Evolutionary conservation across 108 stramenopile genomes (phyloP), one percentile per base, ranked within the genome.

Genomic region (Ochromonas danica): DNA sequence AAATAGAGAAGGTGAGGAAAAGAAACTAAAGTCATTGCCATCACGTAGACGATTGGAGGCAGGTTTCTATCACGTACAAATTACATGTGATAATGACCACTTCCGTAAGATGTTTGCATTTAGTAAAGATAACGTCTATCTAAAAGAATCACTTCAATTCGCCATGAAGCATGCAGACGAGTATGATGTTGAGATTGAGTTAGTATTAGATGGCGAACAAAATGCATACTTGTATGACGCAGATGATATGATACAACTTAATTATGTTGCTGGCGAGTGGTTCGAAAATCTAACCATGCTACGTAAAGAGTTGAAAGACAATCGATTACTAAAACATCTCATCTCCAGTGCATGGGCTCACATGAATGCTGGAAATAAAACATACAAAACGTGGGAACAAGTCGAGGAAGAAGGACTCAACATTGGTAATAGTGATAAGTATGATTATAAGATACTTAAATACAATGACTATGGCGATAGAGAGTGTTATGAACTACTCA

Each of bases 91-190:
- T 75, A 60, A 75, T 36, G 31, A 75, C 38, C 14, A 75, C 40
- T 75, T 75, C 31, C 72, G 72, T 57, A 75, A 75, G 25, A 75
- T 75, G 31, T 75, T 75, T 42, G 72, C 31, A 33, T 75, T 42
- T 75, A 30, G n/a, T 10, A 45, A 45, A 60, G 14, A 60, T 14
- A 75, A 75, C 6, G 51, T 42, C 6, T 75, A 75, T 75, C 6
- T 33, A 27, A 17, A 27, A 30, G 14, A 38, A 27, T 33, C 31
- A 33, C 40, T 75, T 6, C 3, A 27, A 60, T 27, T 27, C 6
- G 72, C 72, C 6, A 27, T 75, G 31, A 42, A 27, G 41, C 51
- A 75, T 60, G n/a, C 14, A 75, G 41, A 75, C 27, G 6, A 75
- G 31, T 75, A 10, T 75, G 31, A 75, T 42, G 40, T 75, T 10